A percentile compares a stretch with the other conserved stretches of the same genome.
These are phyloP conservation scores for Kazachstania kunashirensis DNA, from an alignment of 805 yeast genomes.

Conservation along the genomic window DNA sequence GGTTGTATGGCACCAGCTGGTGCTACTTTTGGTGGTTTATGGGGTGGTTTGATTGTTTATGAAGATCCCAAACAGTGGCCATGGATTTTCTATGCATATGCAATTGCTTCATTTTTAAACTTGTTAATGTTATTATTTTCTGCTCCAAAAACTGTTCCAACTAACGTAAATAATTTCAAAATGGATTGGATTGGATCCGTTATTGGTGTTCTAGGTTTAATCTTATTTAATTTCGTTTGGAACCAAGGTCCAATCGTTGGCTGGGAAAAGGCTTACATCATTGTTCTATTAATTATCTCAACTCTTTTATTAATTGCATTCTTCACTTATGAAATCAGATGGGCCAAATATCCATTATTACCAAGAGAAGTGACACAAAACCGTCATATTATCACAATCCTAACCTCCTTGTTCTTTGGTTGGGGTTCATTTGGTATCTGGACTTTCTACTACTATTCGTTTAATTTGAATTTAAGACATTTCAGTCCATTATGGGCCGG, in stretches of 20 bases:
- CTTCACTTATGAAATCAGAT: constrained; percentile 37
- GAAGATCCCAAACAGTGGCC: constrained; percentile 17
- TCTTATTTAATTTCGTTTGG: constrained; percentile 59
- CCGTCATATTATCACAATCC: constrained; percentile 38
- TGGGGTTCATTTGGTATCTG: constrained; percentile 76
- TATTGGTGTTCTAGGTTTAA: constrained; percentile 49
- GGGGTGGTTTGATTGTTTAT: constrained; percentile 38
- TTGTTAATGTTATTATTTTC: constrained; percentile 15
- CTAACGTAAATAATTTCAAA: constrained; percentile 14
- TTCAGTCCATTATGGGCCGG: constrained; percentile 40
- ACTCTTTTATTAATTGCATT: constrained; percentile 37
- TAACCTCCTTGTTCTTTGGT: constrained; percentile 47
- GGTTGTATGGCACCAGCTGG: constrained; percentile 55
- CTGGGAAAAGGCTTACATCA: constrained; percentile 54
- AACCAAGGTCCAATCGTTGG: constrained; percentile 70
- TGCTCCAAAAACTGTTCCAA: constrained; percentile 26
- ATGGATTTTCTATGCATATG: constrained; percentile 25
- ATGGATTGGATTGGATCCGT: constrained; percentile 47
- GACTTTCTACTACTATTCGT: constrained; percentile 54
- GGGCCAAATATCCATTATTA: constrained; percentile 41
- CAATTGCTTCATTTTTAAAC: constrained; percentile 14
- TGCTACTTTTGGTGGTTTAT: constrained; percentile 43
- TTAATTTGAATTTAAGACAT: constrained; percentile 40
- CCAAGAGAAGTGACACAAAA: constrained; percentile 41
- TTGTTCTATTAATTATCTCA: constrained; percentile 47